Percentiles rank a stretch among this genome's conserved stretches.
Conservation (phyloP, 2,329 filamentous ascomycete species). For the Malbranchea cinnamomea region DNA sequence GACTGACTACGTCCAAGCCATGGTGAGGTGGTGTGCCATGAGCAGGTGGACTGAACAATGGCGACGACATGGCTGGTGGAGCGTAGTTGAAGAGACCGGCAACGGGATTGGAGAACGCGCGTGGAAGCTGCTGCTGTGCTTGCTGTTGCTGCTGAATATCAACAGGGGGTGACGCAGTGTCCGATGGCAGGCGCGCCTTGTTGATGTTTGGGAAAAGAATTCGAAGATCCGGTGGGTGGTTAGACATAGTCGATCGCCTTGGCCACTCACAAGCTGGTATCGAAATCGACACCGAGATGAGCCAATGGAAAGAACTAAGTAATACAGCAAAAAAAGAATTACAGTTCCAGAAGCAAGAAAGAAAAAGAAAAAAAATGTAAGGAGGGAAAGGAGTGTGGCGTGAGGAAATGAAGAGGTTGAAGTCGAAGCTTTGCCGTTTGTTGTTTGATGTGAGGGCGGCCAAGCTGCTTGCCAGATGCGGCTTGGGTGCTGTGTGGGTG, state of each 20-base stretch:
- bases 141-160: slow-evolving; percentile 12
- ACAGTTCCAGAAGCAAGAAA: slow-evolving; percentile 7
- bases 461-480: slow-evolving; percentile 3
- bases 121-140: slow-evolving; percentile 18
- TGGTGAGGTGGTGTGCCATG: slow-evolving; percentile 41
- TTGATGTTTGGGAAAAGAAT: slow-evolving; percentile 32
- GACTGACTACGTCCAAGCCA: slow-evolving; percentile 43
- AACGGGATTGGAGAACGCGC: slow-evolving; percentile 16
- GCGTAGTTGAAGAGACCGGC: slow-evolving; percentile 31
- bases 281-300: no score
- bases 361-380: slow-evolving; percentile 8
- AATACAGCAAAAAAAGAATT: slow-evolving; percentile 10
- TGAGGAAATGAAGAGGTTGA: slow-evolving; percentile 5
- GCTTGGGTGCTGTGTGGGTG: no score
- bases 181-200: slow-evolving; percentile 25
- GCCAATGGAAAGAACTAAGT: slow-evolving; percentile 16
- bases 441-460: slow-evolving; percentile 11
- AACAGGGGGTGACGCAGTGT: slow-evolving; percentile 13
- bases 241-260: no score
- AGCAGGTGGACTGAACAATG: slow-evolving; percentile 41
- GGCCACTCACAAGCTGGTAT: no score
- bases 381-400: slow-evolving; percentile 13
- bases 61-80: slow-evolving; percentile 43
- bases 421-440: slow-evolving; percentile 3
- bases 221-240: slow-evolving; percentile 31